Conservation (phyloP, 2,329 filamentous ascomycete species). For the Trichoderma oligosporum region DNA sequence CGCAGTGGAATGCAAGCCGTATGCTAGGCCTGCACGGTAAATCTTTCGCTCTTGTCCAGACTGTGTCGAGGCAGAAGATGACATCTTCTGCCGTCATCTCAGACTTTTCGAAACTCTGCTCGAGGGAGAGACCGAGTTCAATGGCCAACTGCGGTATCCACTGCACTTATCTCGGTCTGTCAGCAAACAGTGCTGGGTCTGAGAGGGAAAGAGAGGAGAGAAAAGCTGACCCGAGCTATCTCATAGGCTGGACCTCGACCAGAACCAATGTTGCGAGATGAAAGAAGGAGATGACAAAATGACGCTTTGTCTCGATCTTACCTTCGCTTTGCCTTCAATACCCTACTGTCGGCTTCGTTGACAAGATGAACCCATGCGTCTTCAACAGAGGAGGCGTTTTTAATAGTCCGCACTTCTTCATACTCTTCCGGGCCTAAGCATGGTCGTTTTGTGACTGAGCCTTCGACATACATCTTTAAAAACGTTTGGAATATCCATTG, state of each 20-base stretch:
- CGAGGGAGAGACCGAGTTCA: not conserved
- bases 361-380: constrained; percentile 6
- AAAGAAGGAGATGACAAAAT: constrained; percentile 4
- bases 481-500: constrained; percentile 2
- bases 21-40: not conserved
- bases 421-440: constrained; percentile 16
- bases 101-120: constrained; percentile 14
- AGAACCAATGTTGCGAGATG: not conserved
- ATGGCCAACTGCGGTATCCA: constrained; percentile 5
- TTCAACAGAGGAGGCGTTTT: not conserved
- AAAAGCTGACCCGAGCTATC: constrained; percentile 6
- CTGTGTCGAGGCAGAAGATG: constrained; percentile 4
- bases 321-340: not conserved
- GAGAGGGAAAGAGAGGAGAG: not conserved
- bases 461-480: not conserved
- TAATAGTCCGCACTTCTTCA: constrained; percentile 6
- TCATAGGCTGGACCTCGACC: constrained; percentile 9
- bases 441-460: not conserved
- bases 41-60: constrained; percentile 5
- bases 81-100: constrained; percentile 3
- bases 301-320: not conserved
- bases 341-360: not conserved
- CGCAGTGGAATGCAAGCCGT: constrained; percentile 4
- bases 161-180: not conserved
- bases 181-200: not conserved